Conservation (phyloP, 768 basidiomycete genomes). For the Pulveroboletus sp. region DNA sequence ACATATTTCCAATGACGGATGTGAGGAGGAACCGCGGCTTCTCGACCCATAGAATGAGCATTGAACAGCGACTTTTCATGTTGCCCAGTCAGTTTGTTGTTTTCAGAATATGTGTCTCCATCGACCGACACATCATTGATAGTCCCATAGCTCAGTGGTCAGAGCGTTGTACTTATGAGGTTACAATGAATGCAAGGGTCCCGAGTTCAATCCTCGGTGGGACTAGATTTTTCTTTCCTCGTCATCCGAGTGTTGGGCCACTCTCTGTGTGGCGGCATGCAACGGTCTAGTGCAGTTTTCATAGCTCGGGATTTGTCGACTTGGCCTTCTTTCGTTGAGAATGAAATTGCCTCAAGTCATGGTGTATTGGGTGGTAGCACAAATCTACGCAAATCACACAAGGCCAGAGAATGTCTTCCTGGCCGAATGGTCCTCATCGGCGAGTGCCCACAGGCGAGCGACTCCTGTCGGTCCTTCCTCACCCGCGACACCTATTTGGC, state of each 20-base stretch:
- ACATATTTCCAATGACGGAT: constrained; percentile 42
- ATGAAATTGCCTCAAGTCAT: no score
- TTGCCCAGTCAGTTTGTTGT: background rate
- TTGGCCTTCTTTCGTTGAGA: background rate
- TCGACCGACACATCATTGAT: background rate
- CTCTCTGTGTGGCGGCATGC: no score
- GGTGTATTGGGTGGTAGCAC: background rate
- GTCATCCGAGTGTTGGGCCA: no score
- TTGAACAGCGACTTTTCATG: background rate
- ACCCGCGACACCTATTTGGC: constrained; percentile 19
- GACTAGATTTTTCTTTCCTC: constrained; percentile 39
- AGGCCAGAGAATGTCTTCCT: background rate
- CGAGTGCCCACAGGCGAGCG: constrained; percentile 14
- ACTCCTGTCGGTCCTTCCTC: constrained; percentile 21
- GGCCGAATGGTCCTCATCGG: constrained; percentile 10
- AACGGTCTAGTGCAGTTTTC: background rate
- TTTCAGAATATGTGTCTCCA: background rate
- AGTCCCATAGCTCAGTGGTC: constrained; percentile 59
- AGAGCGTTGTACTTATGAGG: constrained; percentile 63
- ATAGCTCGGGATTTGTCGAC: background rate
- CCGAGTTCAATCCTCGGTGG: constrained; percentile 62
- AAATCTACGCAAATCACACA: background rate
- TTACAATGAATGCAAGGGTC: constrained; percentile 54
- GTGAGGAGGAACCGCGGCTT: constrained; percentile 36
- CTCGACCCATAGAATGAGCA: constrained; percentile 24